These are phyloP conservation scores for Sarocladium kiliense DNA, from an alignment of 2,329 filamentous ascomycete species.

Conservation along the genomic window DNA sequence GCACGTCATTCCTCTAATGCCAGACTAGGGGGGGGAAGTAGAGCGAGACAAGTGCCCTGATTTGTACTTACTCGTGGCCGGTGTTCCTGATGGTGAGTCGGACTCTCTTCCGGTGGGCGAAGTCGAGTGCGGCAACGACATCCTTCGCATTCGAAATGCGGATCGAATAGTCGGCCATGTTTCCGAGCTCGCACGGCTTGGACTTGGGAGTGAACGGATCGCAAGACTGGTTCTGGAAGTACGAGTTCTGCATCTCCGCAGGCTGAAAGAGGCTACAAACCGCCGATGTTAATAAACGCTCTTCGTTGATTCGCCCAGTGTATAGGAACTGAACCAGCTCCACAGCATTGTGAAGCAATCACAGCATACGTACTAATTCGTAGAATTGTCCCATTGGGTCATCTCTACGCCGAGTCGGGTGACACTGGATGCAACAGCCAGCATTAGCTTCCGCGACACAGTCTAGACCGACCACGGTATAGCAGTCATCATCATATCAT, in stretches of 20 bases:
- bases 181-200: constrained; percentile 29
- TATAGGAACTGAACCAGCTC: background rate
- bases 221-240: constrained; percentile 24
- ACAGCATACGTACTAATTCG: too few species aligned
- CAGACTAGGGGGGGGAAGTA: too few species aligned
- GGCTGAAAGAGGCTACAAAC: background rate
- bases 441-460: too few species aligned
- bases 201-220: constrained; percentile 24
- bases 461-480: too few species aligned
- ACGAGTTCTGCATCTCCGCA: constrained; percentile 21
- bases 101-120: constrained; percentile 35
- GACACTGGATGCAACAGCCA: too few species aligned
- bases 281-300: background rate
- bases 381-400: too few species aligned
- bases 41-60: background rate
- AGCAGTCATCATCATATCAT: too few species aligned
- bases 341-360: background rate
- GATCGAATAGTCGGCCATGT: constrained; percentile 23
- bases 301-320: background rate
- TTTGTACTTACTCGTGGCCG: constrained; percentile 33
- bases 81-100: constrained; percentile 43
- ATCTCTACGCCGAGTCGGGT: too few species aligned
- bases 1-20: too few species aligned
- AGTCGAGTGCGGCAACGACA: constrained; percentile 19
- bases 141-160: constrained; percentile 12